These are phyloP conservation scores for Haplosporangium gracile DNA, from an alignment of 192 early-diverging fungal species.

Conservation along the genomic window DNA sequence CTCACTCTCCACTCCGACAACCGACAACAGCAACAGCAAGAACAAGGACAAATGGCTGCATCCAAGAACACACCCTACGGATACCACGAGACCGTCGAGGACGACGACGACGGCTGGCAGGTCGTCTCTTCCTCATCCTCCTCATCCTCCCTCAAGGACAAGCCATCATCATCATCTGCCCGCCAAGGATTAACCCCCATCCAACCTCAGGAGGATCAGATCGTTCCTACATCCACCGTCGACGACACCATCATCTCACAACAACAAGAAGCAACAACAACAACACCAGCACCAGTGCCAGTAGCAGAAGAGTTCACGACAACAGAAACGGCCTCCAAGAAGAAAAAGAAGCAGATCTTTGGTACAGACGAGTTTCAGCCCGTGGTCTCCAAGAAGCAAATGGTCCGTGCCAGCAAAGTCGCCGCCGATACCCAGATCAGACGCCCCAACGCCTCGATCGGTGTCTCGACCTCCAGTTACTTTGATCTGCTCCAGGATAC, in stretches of 20 bases:
- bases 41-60: neutral
- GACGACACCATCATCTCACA: slow-evolving; percentile 3
- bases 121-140: slow-evolving; percentile 33
- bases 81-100: slow-evolving; percentile 29
- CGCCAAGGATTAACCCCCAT: slow-evolving; percentile 3
- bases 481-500: slow-evolving; percentile 54
- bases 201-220: slow-evolving; percentile 5
- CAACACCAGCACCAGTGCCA: neutral
- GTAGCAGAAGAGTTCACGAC: slow-evolving; percentile 3
- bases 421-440: neutral
- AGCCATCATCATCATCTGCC: slow-evolving; percentile 17
- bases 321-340: slow-evolving; percentile 36
- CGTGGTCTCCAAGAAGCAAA: slow-evolving; percentile 55
- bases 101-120: slow-evolving; percentile 50
- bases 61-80: slow-evolving; percentile 12
- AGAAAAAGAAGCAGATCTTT: slow-evolving; percentile 58
- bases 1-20: neutral
- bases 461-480: slow-evolving; percentile 49
- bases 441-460: slow-evolving; percentile 31
- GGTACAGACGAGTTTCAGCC: slow-evolving; percentile 57
- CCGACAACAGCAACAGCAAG: neutral
- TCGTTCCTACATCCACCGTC: neutral
- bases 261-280: neutral
- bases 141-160: slow-evolving; percentile 9
- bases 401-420: slow-evolving; percentile 40